Conservation (phyloP, 106 monocot species). For the Agapanthus africanus region DNA sequence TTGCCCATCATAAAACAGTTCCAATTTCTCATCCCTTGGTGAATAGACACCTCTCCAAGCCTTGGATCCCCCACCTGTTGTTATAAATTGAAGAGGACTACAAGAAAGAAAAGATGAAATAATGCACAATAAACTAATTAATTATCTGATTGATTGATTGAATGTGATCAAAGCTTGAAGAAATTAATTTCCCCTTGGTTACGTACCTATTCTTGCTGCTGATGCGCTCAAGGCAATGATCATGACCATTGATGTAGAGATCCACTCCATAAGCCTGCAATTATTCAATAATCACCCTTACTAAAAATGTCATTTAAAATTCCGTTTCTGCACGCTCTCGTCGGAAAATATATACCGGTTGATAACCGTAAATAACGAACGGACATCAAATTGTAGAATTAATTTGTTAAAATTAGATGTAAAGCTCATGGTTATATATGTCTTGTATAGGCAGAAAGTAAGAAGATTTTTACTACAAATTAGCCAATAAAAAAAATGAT, state of each 20-base stretch:
- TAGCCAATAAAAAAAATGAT: too few relatives aligned
- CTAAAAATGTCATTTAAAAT: not conserved
- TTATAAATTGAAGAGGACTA: conserved; percentile 51
- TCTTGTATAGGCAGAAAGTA: not conserved
- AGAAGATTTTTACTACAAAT: not conserved
- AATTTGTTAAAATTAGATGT: too few relatives aligned
- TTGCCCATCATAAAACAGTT: conserved; percentile 52
- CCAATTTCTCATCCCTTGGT: conserved; percentile 25
- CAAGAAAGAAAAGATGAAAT: not conserved
- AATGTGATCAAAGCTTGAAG: not conserved
- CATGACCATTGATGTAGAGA: conserved; percentile 22
- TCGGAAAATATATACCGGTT: too few relatives aligned
- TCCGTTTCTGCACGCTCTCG: not conserved
- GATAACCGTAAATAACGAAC: too few relatives aligned
- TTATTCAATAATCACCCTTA: not conserved
- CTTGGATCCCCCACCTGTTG: conserved; percentile 61
- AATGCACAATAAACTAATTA: not conserved
- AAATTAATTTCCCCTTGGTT: not conserved
- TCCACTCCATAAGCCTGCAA: conserved; percentile 15
- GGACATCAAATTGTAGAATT: too few relatives aligned
- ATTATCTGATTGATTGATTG: not conserved
- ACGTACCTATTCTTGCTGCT: conserved; percentile 16
- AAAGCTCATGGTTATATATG: too few relatives aligned
- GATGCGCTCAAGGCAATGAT: conserved; percentile 24
- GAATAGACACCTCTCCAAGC: conserved; percentile 45